Conservation (phyloP, 257 asterid species). For the Cynanchum wilfordii region DNA sequence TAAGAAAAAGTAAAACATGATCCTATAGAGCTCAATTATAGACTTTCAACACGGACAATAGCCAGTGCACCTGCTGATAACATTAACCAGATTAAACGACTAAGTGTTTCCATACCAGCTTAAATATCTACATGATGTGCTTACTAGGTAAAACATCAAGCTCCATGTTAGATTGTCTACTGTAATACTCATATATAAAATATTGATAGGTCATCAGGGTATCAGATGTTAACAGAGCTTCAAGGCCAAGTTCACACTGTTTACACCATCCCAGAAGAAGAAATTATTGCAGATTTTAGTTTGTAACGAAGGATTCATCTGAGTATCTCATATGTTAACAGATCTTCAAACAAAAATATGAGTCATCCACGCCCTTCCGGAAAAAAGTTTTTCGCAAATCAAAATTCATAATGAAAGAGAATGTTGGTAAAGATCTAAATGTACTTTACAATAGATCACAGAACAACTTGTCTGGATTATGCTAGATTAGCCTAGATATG, state of each 20-base stretch:
- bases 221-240: neutral
- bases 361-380: no score
- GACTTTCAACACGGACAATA: neutral
- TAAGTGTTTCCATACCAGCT: neutral
- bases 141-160: neutral
- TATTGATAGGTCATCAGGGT: neutral
- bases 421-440: neutral
- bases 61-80: neutral
- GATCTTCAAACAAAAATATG: no score
- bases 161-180: neutral
- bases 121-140: neutral
- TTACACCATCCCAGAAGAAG: neutral
- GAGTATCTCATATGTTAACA: no score
- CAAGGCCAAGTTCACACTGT: neutral
- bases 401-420: no score
- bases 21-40: neutral
- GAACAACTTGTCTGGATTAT: neutral
- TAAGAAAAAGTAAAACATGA: neutral
- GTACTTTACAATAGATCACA: neutral
- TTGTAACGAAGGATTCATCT: no score
- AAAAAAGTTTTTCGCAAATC: no score
- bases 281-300: neutral
- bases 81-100: neutral
- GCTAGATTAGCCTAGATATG: neutral
- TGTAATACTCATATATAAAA: neutral